These are phyloP conservation scores for Colletotrichum truncatum DNA, from an alignment of 2,329 filamentous ascomycete genomes.

Conservation along the genomic window DNA sequence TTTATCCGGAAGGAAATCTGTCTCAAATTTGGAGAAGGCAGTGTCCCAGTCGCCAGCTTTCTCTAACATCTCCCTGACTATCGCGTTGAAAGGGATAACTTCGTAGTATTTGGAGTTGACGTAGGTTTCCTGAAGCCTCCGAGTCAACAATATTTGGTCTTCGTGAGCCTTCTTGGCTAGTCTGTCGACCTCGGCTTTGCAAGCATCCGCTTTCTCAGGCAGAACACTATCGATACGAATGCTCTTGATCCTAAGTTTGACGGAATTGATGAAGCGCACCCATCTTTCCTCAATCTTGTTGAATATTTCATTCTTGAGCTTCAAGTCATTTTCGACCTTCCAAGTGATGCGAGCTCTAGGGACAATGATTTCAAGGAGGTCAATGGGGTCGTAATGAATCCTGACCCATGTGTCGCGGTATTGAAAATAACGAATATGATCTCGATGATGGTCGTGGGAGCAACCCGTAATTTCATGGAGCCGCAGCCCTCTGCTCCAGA, in stretches of 20 bases:
- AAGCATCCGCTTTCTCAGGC: constrained; percentile 85
- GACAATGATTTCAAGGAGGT: constrained; percentile 93
- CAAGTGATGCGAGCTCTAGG: constrained; percentile 91
- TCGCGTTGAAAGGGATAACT: constrained; percentile 90
- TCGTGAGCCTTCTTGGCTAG: constrained; percentile 83
- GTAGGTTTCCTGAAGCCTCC: constrained; percentile 88
- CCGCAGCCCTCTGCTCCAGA: constrained; percentile 89
- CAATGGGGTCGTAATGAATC: constrained; percentile 92
- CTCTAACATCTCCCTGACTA: constrained; percentile 90
- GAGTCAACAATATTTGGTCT: constrained; percentile 78
- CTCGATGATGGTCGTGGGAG: constrained; percentile 89
- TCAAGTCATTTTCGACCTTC: constrained; percentile 96
- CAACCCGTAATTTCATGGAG: constrained; percentile 77
- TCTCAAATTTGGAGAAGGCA: constrained; percentile 89
- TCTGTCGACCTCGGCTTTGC: constrained; percentile 81
- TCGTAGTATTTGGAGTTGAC: constrained; percentile 97
- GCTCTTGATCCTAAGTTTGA: constrained; percentile 82
- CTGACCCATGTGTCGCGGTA: constrained; percentile 85
- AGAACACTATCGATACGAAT: constrained; percentile 93
- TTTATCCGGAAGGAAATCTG: constrained; percentile 94
- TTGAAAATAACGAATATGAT: constrained; percentile 94
- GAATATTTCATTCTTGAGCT: constrained; percentile 92
- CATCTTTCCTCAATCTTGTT: constrained; percentile 82
- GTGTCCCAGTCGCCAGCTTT: constrained; percentile 94
- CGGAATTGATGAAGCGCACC: constrained; percentile 86